Conservation (phyloP, 164 flowering plant genomes). For the Magnolia changhungtana region DNA sequence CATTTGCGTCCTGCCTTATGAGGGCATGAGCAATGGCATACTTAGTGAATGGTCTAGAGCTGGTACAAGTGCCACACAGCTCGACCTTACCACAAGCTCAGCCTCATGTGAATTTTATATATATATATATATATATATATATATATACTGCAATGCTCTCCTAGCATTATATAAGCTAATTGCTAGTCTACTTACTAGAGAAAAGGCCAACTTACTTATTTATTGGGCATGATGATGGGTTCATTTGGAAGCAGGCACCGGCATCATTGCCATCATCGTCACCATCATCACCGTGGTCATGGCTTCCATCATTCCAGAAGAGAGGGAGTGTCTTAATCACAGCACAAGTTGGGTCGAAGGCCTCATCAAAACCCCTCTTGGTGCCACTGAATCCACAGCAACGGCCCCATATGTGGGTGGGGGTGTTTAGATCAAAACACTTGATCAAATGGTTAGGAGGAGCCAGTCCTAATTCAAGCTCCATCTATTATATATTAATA, state of each 20-base stretch:
- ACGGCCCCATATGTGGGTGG: conserved; percentile 8
- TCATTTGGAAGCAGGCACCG: neutral
- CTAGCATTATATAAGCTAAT: too few relatives aligned
- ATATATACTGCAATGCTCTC: too few relatives aligned
- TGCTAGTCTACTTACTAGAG: too few relatives aligned
- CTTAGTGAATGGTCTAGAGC: too few relatives aligned
- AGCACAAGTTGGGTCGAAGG: conserved; percentile 14
- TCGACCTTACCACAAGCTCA: too few relatives aligned
- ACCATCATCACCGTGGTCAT: conserved; percentile 6
- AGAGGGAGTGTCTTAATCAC: conserved; percentile 17
- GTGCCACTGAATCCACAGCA: neutral
- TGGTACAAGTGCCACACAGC: too few relatives aligned
- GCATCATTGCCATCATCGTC: conserved; percentile 12
- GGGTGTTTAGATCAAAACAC: conserved; percentile 24
- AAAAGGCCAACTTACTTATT: conserved; percentile 15
- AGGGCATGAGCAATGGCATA: too few relatives aligned
- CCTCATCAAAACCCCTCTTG: conserved; percentile 22
- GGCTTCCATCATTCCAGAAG: conserved; percentile 2
- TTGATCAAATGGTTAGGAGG: conserved; percentile 19
- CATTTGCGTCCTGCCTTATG: too few relatives aligned
- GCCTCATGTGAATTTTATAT: too few relatives aligned
- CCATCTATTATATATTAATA: conserved; percentile 19
- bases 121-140: too few relatives aligned
- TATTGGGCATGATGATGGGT: conserved; percentile 1
- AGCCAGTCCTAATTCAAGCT: conserved; percentile 38